Conservation (phyloP, 495 filamentous ascomycete species). For the Elasticomyces elasticus region DNA sequence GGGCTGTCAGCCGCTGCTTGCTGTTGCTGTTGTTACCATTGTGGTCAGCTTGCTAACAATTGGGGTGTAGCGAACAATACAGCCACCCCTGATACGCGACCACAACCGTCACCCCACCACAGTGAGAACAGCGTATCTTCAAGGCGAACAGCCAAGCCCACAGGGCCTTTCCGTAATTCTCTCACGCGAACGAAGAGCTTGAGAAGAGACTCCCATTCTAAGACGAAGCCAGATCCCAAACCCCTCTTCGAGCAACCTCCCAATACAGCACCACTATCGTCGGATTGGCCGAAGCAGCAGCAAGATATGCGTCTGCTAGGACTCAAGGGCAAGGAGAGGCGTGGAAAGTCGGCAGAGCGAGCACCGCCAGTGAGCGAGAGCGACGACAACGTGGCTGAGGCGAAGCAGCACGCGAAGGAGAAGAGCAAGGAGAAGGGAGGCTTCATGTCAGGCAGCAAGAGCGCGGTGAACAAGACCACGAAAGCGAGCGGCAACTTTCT, state of each 20-base stretch:
- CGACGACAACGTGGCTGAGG: constrained; percentile 12
- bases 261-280: constrained; percentile 15
- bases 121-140: constrained; percentile 10
- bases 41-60: constrained; percentile 7
- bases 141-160: constrained; percentile 2
- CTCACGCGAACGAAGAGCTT: constrained; percentile 18
- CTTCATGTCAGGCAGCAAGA: constrained; percentile 64
- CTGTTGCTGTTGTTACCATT: not conserved
- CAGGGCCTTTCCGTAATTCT: constrained; percentile 15
- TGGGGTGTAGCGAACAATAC: not conserved
- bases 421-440: constrained; percentile 16
- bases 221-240: constrained; percentile 11
- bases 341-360: constrained; percentile 21
- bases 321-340: constrained; percentile 10
- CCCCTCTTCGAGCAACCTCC: constrained; percentile 7
- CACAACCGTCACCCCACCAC: constrained; percentile 17
- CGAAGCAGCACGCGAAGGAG: constrained; percentile 22
- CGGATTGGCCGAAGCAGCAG: not conserved
- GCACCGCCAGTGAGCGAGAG: constrained; percentile 3
- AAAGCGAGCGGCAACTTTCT: constrained; percentile 61
- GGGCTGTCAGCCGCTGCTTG: not conserved
- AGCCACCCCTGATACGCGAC: not conserved
- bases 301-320: constrained; percentile 6
- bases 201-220: constrained; percentile 17
- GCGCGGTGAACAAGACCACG: constrained; percentile 59